Percentiles rank a stretch among this genome's conserved stretches.
phyloP scores from a whole-genome alignment of 306 rosid genomes.

The Rosa persica region DNA sequence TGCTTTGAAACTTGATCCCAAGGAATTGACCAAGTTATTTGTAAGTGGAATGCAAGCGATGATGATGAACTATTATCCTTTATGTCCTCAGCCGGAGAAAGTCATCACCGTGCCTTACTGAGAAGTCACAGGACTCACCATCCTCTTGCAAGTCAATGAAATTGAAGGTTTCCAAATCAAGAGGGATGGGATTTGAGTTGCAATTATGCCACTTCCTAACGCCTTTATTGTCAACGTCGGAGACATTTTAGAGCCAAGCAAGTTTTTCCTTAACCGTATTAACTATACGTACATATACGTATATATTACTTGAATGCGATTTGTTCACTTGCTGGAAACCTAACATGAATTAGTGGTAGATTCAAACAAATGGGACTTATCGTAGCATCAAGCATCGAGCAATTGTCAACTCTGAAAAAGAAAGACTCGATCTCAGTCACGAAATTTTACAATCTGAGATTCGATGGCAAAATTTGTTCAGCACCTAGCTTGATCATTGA shows the following conservation, averaged over 20 bases:
- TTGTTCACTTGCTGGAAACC: neutral
- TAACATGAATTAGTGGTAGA: conserved; percentile 1
- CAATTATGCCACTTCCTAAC: too few species aligned
- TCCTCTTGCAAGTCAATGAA: conserved; percentile 36
- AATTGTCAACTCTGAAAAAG: conserved; percentile 21
- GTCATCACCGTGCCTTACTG: conserved; percentile 33
- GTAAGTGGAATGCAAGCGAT: conserved; percentile 33
- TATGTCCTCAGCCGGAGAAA: conserved; percentile 47
- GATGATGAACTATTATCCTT: conserved; percentile 53
- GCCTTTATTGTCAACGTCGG: conserved; percentile 33
- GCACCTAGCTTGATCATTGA: too few species aligned
- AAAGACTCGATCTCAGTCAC: conserved; percentile 31
- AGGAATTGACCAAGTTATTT: conserved; percentile 27
- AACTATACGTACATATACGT: neutral
- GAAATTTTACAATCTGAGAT: conserved; percentile 11
- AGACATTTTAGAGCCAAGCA: conserved; percentile 31
- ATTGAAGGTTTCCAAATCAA: conserved; percentile 35
- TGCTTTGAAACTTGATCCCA: conserved; percentile 31
- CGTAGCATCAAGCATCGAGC: conserved; percentile 34
- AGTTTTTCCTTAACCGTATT: too few species aligned
- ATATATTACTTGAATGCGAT: neutral
- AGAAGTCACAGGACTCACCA: conserved; percentile 24
- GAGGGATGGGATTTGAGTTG: conserved; percentile 45
- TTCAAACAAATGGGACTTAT: conserved; percentile 25
- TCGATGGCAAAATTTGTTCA: neutral